A percentile compares a stretch with the other conserved stretches of the same genome.
These are phyloP conservation scores for Colletotrichum endophyticum DNA, from an alignment of 2,329 filamentous ascomycete species.

Conservation along the genomic window DNA sequence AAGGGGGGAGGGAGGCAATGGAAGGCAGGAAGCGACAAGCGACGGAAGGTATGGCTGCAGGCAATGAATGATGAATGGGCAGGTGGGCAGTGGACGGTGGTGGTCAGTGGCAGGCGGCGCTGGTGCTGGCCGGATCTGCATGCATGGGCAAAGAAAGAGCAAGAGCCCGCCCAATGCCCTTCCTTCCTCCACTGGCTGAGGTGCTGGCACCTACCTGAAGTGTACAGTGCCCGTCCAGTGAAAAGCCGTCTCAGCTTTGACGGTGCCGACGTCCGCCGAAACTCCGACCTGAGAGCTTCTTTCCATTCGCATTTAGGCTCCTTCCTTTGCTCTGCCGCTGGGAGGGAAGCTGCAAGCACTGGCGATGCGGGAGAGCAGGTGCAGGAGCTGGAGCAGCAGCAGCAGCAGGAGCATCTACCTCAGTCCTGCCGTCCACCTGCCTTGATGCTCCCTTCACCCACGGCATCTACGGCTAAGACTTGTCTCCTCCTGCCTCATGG, in stretches of 20 bases:
- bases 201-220: background rate
- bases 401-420: background rate
- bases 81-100: background rate
- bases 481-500: background rate
- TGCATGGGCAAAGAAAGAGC: background rate
- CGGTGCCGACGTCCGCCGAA: constrained; percentile 10
- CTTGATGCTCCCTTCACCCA: background rate
- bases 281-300: constrained; percentile 1
- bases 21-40: background rate
- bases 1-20: background rate
- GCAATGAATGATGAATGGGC: background rate
- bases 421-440: background rate
- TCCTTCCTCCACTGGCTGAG: background rate
- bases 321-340: background rate
- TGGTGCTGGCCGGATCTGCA: background rate
- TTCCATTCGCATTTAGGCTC: background rate
- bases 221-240: background rate
- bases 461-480: background rate
- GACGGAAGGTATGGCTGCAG: background rate
- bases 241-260: constrained; percentile 18
- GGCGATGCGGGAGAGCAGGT: background rate
- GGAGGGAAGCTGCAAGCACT: background rate
- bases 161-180: background rate
- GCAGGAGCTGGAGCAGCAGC: background rate
- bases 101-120: background rate